Evolutionary conservation across 2,329 filamentous ascomycete genomes (phyloP).

Genomic region (Pseudocercospora ulei): DNA sequence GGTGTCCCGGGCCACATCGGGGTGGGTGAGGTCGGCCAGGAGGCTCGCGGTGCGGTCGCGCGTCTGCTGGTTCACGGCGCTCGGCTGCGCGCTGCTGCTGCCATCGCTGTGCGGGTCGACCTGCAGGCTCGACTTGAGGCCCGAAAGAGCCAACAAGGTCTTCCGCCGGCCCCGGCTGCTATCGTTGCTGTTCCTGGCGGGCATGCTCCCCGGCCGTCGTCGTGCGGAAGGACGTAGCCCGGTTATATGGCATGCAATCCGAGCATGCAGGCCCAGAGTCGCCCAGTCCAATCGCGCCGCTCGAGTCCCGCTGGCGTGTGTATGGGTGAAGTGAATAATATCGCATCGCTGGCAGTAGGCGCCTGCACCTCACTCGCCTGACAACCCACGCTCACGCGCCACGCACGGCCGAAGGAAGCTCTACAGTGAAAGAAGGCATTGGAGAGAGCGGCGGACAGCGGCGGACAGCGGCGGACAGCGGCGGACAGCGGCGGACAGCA

Average conservation of each 20-base stretch:
- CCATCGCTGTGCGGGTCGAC: conserved; percentile 14
- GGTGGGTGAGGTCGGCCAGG: conserved; percentile 21
- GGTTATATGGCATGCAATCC: background rate
- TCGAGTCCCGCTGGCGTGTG: conserved; percentile 1
- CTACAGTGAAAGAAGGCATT: conserved; percentile 3
- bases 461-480: background rate
- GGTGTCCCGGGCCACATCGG: conserved; percentile 22
- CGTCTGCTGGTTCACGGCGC: conserved; percentile 24
- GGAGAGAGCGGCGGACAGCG: background rate
- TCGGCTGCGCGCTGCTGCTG: conserved; percentile 14
- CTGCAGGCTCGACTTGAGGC: conserved; percentile 25
- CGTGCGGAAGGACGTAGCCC: background rate
- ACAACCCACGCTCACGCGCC: conserved; percentile 6
- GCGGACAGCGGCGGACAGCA: background rate
- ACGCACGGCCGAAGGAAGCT: background rate
- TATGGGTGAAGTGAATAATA: conserved; percentile 5
- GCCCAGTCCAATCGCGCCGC: conserved; percentile 1
- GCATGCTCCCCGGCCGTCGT: conserved; percentile 14
- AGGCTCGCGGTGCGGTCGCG: conserved; percentile 21
- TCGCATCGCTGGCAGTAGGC: conserved; percentile 8
- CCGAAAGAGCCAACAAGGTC: conserved; percentile 31
- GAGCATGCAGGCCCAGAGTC: background rate
- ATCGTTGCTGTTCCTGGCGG: conserved; percentile 27
- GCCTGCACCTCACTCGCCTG: conserved; percentile 8
- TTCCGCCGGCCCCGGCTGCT: conserved; percentile 28